phyloP scores from a whole-genome alignment of 2,329 filamentous ascomycete species.

The Claviceps spartinae region DNA sequence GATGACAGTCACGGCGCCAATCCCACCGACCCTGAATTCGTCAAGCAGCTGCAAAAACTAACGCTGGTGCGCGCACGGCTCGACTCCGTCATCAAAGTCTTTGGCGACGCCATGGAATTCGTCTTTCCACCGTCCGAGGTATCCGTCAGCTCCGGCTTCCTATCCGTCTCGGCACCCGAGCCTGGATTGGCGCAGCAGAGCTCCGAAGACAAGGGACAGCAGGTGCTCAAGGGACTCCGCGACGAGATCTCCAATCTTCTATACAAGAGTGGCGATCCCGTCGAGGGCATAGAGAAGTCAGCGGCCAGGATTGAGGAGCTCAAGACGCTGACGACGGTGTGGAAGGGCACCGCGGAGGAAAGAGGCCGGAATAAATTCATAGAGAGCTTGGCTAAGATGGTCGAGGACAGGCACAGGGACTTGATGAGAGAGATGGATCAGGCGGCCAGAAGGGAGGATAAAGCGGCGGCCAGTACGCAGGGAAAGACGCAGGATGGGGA shows the following conservation, averaged over 20 bases:
- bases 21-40: slow-evolving; percentile 46
- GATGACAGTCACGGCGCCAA: slow-evolving; percentile 8
- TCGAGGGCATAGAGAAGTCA: slow-evolving; percentile 60
- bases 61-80: slow-evolving; percentile 72
- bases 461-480: slow-evolving; percentile 15
- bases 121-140: slow-evolving; percentile 79
- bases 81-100: slow-evolving; percentile 78
- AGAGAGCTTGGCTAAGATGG: slow-evolving; percentile 64
- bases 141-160: slow-evolving; percentile 70
- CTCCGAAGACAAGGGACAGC: slow-evolving; percentile 76
- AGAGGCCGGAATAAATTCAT: slow-evolving; percentile 72
- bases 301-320: slow-evolving; percentile 62
- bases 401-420: slow-evolving; percentile 58
- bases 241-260: slow-evolving; percentile 61
- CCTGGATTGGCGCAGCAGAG: slow-evolving; percentile 48
- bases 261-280: slow-evolving; percentile 38
- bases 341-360: slow-evolving; percentile 93
- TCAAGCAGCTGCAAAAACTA: slow-evolving; percentile 69
- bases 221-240: slow-evolving; percentile 56
- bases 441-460: slow-evolving; percentile 21
- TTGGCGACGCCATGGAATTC: slow-evolving; percentile 94
- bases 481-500: slow-evolving; percentile 14
- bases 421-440: slow-evolving; percentile 39
- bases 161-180: slow-evolving; percentile 80
- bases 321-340: slow-evolving; percentile 63